Base-by-base conservation (phyloP, 2,329 filamentous ascomycete genomes). In the Fusarium sp. region DNA sequence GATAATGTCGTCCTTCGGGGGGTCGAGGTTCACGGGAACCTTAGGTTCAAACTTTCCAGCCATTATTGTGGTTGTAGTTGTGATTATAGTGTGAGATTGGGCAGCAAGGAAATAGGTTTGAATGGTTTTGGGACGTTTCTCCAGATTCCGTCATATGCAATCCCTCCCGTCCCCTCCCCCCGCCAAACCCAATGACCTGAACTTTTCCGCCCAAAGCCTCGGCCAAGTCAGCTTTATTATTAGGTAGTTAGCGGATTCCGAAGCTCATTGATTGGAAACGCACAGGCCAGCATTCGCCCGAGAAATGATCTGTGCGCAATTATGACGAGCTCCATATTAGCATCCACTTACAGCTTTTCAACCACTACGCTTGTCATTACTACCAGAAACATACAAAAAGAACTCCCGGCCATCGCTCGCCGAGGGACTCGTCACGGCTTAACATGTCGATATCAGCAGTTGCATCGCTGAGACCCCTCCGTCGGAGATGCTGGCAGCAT, bases 1-100 rank as follows among this genome's bases (percentile, higher is more conserved):
- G 77, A 99, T 98, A 41, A 89, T 89, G 78, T 98, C 95, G 79
- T 94, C 89, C 84, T 97, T 98, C 20, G 96, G 96, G 41, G 94
- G 92, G 65, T 92, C 87, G 66, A 99, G 89, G 64, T 91, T 84
- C 68, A 96, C 91, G 7, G 93, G 88, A 33, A 85, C 85, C 83
- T 96, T 97, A 47, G 94, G 94, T 80, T 93, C 92, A 78, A 97
- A 97, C 76, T 89, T 92, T 72, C 87, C 88, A 68, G 86, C 81
- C 89, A 91, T 91, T 70, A 65, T 61, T 42, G 26, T 50, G 45
- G 50, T 42, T 35, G 33, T 38, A 33, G 24, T 47, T 67, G 28
- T 56, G 45, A 56, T 36, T 55, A 28, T 16, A 13, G 53, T 47
- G 28, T 28, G 16, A 59, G 41, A 47, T 48, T 26, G 45, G 48